These are phyloP conservation scores for Nitzschia sp. DNA, from an alignment of 108 stramenopile genomes.

Conservation along the genomic window DNA sequence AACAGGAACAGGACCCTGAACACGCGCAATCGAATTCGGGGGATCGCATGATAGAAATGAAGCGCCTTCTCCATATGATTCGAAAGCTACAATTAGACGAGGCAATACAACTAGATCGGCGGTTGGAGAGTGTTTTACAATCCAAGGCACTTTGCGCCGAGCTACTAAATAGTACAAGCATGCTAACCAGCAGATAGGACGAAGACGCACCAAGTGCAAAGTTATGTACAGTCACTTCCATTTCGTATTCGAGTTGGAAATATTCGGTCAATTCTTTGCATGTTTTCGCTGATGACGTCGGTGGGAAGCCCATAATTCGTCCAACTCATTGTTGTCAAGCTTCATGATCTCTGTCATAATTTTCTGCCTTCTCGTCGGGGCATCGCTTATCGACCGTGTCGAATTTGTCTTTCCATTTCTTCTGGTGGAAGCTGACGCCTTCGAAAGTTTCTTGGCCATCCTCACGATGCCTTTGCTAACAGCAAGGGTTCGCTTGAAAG, in stretches of 20 bases:
- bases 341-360: conserved; percentile 43
- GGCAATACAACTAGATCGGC: conserved; percentile 1
- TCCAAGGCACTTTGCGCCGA: conserved; percentile 5
- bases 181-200: too few species aligned
- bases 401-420: neutral
- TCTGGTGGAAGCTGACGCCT: neutral
- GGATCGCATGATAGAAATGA: neutral
- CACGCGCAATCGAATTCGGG: too few species aligned
- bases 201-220: too few species aligned
- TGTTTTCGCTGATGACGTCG: conserved; percentile 22
- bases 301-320: conserved; percentile 37
- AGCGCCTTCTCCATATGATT: conserved; percentile 14
- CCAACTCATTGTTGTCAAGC: conserved; percentile 39
- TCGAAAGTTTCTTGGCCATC: conserved; percentile 30
- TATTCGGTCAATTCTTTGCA: conserved; percentile 26
- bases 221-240: too few species aligned
- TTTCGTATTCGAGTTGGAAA: too few species aligned
- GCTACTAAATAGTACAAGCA: neutral
- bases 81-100: conserved; percentile 7
- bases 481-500: conserved; percentile 60
- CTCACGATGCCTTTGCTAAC: conserved; percentile 68
- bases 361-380: conserved; percentile 23
- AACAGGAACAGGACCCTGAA: neutral
- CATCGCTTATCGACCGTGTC: neutral
- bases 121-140: conserved; percentile 9